Conservation (phyloP, 176 grass and related monocot species). For the Pharus latifolius region DNA sequence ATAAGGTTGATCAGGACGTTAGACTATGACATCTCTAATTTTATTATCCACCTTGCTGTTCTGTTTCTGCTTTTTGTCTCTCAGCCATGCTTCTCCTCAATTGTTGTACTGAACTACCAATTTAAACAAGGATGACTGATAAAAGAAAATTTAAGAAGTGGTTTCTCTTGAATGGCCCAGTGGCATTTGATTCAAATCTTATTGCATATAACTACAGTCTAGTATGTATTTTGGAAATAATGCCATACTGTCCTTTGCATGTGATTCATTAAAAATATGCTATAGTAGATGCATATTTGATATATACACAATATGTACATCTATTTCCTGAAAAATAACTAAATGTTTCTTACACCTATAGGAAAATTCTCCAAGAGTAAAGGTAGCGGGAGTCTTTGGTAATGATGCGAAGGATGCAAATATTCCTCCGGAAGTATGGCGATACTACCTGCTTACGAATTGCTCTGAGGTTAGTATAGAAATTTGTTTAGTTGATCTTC, state of each 20-base stretch:
- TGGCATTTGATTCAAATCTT: neutral
- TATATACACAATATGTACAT: neutral
- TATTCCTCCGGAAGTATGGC: constrained; percentile 87
- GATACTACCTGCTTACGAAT: constrained; percentile 94
- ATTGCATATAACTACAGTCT: neutral
- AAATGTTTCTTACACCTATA: constrained; percentile 15
- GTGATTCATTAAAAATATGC: neutral
- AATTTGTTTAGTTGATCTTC: constrained; percentile 8
- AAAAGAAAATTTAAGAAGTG: neutral
- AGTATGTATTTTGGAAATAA: neutral
- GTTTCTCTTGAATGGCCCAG: neutral
- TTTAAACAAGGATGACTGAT: neutral
- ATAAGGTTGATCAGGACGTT: neutral
- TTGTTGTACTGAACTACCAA: neutral
- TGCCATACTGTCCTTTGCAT: neutral
- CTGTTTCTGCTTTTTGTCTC: neutral
- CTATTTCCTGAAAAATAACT: constrained; percentile 8
- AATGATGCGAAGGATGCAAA: constrained; percentile 85
- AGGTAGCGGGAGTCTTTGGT: constrained; percentile 92
- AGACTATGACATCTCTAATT: neutral
- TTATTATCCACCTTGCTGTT: neutral
- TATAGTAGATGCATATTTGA: constrained; percentile 7
- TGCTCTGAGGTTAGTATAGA: constrained; percentile 64
- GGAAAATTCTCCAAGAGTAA: constrained; percentile 94
- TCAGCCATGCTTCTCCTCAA: neutral